Percentiles rank a stretch among this genome's conserved stretches.
These are phyloP conservation scores for Sphaceloma murrayae DNA, from an alignment of 2,329 filamentous ascomycete genomes.

Conservation along the genomic window DNA sequence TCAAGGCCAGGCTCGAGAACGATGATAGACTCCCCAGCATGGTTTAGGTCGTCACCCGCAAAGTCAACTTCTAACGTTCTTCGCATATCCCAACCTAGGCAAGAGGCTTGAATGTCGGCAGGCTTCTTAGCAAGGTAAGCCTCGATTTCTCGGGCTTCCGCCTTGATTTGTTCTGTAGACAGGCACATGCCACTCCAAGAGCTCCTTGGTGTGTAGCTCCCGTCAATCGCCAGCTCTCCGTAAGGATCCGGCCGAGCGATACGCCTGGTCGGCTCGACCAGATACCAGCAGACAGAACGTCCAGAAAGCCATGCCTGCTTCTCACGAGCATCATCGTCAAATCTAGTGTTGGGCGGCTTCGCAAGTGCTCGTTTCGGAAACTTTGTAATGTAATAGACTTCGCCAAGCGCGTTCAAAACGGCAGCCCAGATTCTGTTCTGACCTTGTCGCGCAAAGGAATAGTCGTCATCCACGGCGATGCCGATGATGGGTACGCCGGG, in stretches of 20 bases:
- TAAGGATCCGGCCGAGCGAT: conserved; percentile 62
- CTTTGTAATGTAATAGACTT: conserved; percentile 75
- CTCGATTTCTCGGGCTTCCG: conserved; percentile 76
- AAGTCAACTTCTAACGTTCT: conserved; percentile 82
- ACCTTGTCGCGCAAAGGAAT: conserved; percentile 59
- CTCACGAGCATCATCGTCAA: conserved; percentile 46
- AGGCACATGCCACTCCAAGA: conserved; percentile 66
- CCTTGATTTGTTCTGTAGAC: conserved; percentile 57
- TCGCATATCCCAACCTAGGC: conserved; percentile 86
- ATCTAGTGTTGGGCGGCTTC: conserved; percentile 36
- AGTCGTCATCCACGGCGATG: conserved; percentile 74
- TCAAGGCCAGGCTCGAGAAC: conserved; percentile 64
- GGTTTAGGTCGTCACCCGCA: conserved; percentile 64
- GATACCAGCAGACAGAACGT: conserved; percentile 67
- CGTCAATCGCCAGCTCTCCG: conserved; percentile 54
- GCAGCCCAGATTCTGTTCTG: conserved; percentile 77
- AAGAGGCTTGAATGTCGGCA: conserved; percentile 66
- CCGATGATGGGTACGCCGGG: conserved; percentile 86
- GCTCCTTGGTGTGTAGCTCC: conserved; percentile 71
- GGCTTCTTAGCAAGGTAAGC: conserved; percentile 63
- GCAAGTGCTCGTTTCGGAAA: conserved; percentile 50
- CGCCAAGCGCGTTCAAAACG: conserved; percentile 84
- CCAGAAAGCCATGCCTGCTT: conserved; percentile 71
- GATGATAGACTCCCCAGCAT: conserved; percentile 66
- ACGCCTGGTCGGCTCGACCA: conserved; percentile 69